Evolutionary conservation across 2,329 filamentous ascomycete species (phyloP).

Genomic region (Calonectria multiphialidica): DNA sequence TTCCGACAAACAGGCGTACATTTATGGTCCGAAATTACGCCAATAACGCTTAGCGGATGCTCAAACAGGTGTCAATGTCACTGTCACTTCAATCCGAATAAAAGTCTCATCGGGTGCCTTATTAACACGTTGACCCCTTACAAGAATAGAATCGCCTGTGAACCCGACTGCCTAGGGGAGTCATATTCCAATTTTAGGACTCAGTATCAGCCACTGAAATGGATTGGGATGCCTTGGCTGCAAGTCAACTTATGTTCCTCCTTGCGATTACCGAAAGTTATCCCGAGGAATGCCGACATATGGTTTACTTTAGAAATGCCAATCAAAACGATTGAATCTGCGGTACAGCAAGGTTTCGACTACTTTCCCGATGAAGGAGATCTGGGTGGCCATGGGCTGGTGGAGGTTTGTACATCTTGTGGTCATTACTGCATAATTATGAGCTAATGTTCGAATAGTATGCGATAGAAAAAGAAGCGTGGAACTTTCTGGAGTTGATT

Average conservation of each 20-base stretch:
- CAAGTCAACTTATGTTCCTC: neutral
- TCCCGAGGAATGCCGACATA: neutral
- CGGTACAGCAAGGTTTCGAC: neutral
- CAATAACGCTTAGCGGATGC: neutral
- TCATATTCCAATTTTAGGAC: accelerated
- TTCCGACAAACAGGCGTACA: no score
- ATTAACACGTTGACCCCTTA: neutral
- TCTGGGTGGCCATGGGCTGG: accelerated
- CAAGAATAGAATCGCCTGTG: neutral
- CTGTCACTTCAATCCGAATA: neutral
- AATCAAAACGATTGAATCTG: neutral
- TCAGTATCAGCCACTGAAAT: neutral
- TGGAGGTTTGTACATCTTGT: neutral
- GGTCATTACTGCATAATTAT: no score
- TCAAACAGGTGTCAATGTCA: neutral
- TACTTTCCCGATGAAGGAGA: neutral
- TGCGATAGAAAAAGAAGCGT: neutral
- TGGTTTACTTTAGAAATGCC: neutral
- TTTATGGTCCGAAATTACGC: neutral
- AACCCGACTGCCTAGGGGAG: neutral
- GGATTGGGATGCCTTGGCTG: neutral
- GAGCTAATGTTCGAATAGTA: neutral
- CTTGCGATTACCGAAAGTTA: neutral
- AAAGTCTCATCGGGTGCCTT: neutral
- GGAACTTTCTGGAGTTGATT: neutral